A percentile compares a stretch with the other conserved stretches of the same genome.
phyloP scores from a whole-genome alignment of 2,329 filamentous ascomycete species.

The Bimuria novae-zelandiae region DNA sequence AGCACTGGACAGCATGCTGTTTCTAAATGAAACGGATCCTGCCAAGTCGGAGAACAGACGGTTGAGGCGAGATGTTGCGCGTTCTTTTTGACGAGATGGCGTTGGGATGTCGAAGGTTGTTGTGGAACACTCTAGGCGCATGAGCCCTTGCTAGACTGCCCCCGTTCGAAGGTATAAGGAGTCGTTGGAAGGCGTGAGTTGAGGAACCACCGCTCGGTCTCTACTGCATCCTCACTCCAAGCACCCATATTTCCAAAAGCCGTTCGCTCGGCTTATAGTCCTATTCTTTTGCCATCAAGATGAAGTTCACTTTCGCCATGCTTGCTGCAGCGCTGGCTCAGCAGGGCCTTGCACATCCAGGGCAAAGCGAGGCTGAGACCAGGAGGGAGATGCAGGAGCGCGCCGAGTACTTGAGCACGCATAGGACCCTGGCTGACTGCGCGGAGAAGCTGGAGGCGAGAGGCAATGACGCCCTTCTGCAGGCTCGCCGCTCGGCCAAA shows the following conservation, averaged over 20 bases:
- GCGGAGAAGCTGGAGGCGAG: slow-evolving; percentile 46
- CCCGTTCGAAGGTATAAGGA: neutral
- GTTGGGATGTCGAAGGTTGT: too few relatives aligned
- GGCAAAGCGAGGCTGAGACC: slow-evolving; percentile 40
- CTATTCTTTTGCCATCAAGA: neutral
- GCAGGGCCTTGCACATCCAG: slow-evolving; percentile 44
- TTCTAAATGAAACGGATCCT: neutral
- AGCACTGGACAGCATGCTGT: neutral
- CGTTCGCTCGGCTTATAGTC: too few relatives aligned
- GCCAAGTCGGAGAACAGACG: slow-evolving; percentile 2
- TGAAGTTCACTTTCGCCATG: neutral
- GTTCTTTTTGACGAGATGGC: neutral
- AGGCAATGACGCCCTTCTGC: slow-evolving; percentile 48
- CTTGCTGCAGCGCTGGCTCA: slow-evolving; percentile 27
- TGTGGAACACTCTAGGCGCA: too few relatives aligned
- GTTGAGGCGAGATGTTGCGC: neutral
- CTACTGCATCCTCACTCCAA: too few relatives aligned
- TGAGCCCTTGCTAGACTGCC: too few relatives aligned
- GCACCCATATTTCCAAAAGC: too few relatives aligned
- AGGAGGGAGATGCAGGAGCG: slow-evolving; percentile 43
- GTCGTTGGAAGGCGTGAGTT: neutral
- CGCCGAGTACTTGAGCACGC: slow-evolving; percentile 39
- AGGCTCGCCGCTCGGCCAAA: slow-evolving; percentile 48
- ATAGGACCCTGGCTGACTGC: slow-evolving; percentile 49
- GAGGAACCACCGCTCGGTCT: neutral